Percentiles rank a stretch among this genome's conserved stretches.
Evolutionary conservation across 2,329 filamentous ascomycete genomes (phyloP).

Genomic region (Hyphodiscus sp.): DNA sequence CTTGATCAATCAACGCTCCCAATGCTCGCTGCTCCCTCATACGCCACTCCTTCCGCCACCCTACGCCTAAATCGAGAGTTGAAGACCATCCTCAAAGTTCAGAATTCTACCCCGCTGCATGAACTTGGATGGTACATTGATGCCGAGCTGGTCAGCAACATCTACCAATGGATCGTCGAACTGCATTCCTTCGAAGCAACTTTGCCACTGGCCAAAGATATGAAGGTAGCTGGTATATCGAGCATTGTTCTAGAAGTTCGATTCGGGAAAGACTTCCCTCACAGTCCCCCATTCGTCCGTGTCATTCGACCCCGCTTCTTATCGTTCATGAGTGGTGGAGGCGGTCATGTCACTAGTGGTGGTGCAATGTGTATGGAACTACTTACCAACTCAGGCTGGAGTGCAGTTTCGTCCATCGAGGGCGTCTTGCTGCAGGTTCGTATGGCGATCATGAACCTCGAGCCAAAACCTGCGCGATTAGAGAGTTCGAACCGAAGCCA

Average conservation of each 20-base stretch:
- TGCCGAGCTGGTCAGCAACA: constrained; percentile 42
- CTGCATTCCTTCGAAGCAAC: constrained; percentile 70
- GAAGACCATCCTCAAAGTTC: constrained; percentile 54
- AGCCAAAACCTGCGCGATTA: constrained; percentile 68
- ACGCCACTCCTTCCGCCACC: constrained; percentile 56
- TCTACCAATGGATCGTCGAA: constrained; percentile 90
- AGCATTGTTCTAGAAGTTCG: constrained; percentile 78
- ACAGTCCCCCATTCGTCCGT: constrained; percentile 76
- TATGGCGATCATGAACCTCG: constrained; percentile 62
- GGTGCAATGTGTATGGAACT: constrained; percentile 82
- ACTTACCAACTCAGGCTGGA: constrained; percentile 79
- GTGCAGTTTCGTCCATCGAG: constrained; percentile 65
- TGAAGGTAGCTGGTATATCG: constrained; percentile 53
- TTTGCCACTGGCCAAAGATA: constrained; percentile 68
- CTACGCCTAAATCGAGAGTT: constrained; percentile 60
- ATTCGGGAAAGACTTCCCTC: constrained; percentile 70
- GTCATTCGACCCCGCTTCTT: constrained; percentile 76
- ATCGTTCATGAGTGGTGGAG: constrained; percentile 64
- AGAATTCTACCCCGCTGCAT: constrained; percentile 52
- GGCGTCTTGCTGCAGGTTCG: constrained; percentile 75
- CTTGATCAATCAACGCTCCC: constrained; percentile 57
- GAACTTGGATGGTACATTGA: constrained; percentile 83
- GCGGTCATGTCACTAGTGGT: constrained; percentile 78
- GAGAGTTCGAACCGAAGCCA: constrained; percentile 22
- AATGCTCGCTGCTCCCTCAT: constrained; percentile 57